These are phyloP conservation scores for Metschnikowia koreensis DNA, from an alignment of 805 yeast species.

Conservation along the genomic window DNA sequence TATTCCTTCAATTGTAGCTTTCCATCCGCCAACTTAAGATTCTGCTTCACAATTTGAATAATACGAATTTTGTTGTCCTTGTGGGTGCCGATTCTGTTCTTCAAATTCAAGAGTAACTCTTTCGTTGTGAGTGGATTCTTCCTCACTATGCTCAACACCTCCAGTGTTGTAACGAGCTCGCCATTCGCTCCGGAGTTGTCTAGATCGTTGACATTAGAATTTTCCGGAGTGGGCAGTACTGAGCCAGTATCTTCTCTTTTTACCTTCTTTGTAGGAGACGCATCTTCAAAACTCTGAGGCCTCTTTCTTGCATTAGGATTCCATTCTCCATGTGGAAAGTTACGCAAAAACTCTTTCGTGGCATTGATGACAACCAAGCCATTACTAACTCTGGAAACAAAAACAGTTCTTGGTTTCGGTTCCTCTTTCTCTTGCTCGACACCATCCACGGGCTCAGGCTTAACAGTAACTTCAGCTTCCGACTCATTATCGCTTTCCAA, in stretches of 20 bases:
- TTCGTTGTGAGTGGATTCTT: constrained; percentile 59
- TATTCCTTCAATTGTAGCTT: constrained; percentile 38
- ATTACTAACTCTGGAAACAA: constrained; percentile 32
- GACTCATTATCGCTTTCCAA: constrained; percentile 65
- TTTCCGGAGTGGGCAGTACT: constrained; percentile 13
- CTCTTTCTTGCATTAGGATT: constrained; percentile 57
- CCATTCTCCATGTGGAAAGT: constrained; percentile 84
- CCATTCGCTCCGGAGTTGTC: constrained; percentile 38
- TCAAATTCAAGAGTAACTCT: constrained; percentile 59
- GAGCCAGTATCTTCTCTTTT: constrained; percentile 30
- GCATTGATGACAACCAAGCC: constrained; percentile 61
- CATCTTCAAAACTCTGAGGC: constrained; percentile 21
- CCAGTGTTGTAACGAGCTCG: constrained; percentile 62
- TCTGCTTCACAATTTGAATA: constrained; percentile 54
- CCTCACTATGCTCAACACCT: constrained; percentile 62
- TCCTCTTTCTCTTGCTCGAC: constrained; percentile 4
- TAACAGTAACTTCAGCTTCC: constrained; percentile 32
- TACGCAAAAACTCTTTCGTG: constrained; percentile 53
- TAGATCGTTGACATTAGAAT: constrained; percentile 24
- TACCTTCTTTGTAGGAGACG: constrained; percentile 38
- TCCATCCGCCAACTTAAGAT: constrained; percentile 54
- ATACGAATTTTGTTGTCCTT: constrained; percentile 62
- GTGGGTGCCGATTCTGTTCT: constrained; percentile 60
- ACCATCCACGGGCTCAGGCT: constrained; percentile 32
- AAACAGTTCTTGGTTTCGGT: constrained; percentile 13